phyloP scores from a whole-genome alignment of 2,329 filamentous ascomycete species.

The Plectosphaerella sp. region DNA sequence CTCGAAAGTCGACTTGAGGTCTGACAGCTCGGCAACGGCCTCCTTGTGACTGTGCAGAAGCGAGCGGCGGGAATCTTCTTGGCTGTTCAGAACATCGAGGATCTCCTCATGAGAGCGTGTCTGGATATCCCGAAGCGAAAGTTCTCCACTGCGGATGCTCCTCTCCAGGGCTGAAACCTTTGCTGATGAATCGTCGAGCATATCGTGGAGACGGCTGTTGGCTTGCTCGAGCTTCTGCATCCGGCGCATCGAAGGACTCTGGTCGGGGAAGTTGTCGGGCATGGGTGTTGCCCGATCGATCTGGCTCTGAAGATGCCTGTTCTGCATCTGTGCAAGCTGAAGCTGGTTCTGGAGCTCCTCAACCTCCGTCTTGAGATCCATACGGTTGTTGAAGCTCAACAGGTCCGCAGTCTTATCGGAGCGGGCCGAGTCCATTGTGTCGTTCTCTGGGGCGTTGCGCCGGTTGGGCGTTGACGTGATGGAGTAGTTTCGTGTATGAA shows the following conservation, averaged over 20 bases:
- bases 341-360: constrained; percentile 93
- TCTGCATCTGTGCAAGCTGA: constrained; percentile 92
- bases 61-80: constrained; percentile 81
- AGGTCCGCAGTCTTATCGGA: constrained; percentile 86
- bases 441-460: constrained; percentile 54
- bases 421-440: constrained; percentile 62
- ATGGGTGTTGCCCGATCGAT: constrained; percentile 64
- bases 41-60: constrained; percentile 82
- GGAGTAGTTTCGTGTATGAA: constrained; percentile 57
- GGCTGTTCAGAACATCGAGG: constrained; percentile 85
- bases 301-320: constrained; percentile 85
- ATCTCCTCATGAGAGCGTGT: constrained; percentile 92
- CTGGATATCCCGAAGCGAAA: constrained; percentile 87
- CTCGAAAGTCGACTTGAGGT: constrained; percentile 84
- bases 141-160: constrained; percentile 78
- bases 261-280: constrained; percentile 60
- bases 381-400: constrained; percentile 76
- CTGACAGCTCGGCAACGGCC: constrained; percentile 76
- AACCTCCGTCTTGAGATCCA: constrained; percentile 86
- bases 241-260: constrained; percentile 73
- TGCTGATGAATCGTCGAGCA: constrained; percentile 89
- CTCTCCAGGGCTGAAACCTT: constrained; percentile 89
- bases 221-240: constrained; percentile 90
- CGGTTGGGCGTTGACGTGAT: constrained; percentile 75
- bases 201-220: constrained; percentile 86